phyloP scores from a whole-genome alignment of 1,139 yeast species.

The Blastobotrys aristatus region DNA sequence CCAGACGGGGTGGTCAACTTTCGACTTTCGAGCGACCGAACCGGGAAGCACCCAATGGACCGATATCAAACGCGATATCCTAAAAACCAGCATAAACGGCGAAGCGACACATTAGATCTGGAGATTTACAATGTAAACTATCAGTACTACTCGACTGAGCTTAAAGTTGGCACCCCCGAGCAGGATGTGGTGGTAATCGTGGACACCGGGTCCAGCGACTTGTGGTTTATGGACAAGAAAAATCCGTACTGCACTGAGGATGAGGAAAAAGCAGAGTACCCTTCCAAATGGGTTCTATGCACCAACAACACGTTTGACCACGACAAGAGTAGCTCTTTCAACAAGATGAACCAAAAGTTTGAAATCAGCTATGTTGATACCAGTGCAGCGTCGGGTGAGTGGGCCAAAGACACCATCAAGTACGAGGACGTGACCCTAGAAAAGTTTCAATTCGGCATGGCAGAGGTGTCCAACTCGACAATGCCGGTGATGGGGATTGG shows the following conservation, averaged over 20 bases:
- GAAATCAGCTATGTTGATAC: conserved; percentile 32
- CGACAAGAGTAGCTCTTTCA: conserved; percentile 22
- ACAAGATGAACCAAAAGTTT: conserved; percentile 23
- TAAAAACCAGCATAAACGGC: too few species aligned
- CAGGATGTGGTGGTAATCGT: conserved; percentile 25
- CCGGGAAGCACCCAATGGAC: not conserved
- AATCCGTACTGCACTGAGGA: conserved; percentile 11
- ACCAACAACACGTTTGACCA: conserved; percentile 17
- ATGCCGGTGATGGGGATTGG: conserved; percentile 21
- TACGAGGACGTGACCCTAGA: conserved; percentile 30
- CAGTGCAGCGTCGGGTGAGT: conserved; percentile 38
- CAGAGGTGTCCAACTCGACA: conserved; percentile 32
- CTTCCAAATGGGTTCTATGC: not conserved
- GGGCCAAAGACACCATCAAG: conserved; percentile 44
- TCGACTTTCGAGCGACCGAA: not conserved
- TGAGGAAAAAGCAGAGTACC: not conserved
- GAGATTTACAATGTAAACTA: conserved; percentile 20
- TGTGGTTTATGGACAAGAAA: conserved; percentile 44
- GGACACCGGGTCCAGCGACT: conserved; percentile 49
- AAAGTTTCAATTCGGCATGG: conserved; percentile 12
- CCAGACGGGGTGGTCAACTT: not conserved
- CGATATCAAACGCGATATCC: not conserved
- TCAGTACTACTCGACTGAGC: conserved; percentile 35
- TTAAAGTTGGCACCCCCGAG: conserved; percentile 32
- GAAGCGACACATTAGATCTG: conserved; percentile 14